A percentile compares a stretch with the other conserved stretches of the same genome.
These are phyloP conservation scores for Daldinia bambusicola DNA, from an alignment of 495 filamentous ascomycete species.

Conservation along the genomic window DNA sequence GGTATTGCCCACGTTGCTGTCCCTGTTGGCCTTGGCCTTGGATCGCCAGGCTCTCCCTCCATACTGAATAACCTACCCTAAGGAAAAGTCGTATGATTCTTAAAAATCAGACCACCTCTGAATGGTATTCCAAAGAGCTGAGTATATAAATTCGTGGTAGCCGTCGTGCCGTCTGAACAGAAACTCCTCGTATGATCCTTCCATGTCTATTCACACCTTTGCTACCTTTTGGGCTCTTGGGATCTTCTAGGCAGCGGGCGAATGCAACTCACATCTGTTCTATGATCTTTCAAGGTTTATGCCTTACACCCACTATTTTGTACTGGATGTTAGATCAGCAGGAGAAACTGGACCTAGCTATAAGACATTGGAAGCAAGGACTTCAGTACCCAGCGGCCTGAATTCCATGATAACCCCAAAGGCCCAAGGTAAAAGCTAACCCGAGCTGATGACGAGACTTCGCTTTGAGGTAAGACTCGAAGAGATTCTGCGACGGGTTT, in stretches of 20 bases:
- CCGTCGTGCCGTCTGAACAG: conserved; percentile 36
- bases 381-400: background rate
- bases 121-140: conserved; percentile 32
- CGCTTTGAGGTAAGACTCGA: background rate
- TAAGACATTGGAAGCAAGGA: background rate
- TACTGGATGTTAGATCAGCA: conserved; percentile 13
- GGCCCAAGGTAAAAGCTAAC: background rate
- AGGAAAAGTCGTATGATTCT: conserved; percentile 41
- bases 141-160: conserved; percentile 39
- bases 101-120: conserved; percentile 42
- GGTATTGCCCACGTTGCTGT: conserved; percentile 31
- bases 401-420: background rate
- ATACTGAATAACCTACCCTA: conserved; percentile 12
- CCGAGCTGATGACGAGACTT: background rate
- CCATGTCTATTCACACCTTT: conserved; percentile 18
- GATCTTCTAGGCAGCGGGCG: conserved; percentile 23
- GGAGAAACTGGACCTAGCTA: background rate
- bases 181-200: conserved; percentile 40
- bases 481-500: background rate
- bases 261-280: conserved; percentile 12
- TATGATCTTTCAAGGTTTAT: conserved; percentile 2
- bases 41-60: conserved; percentile 36
- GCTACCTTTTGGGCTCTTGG: background rate
- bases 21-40: conserved; percentile 21
- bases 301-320: conserved; percentile 4